Conservation (phyloP, 768 basidiomycete genomes). For the Russula virescens region DNA sequence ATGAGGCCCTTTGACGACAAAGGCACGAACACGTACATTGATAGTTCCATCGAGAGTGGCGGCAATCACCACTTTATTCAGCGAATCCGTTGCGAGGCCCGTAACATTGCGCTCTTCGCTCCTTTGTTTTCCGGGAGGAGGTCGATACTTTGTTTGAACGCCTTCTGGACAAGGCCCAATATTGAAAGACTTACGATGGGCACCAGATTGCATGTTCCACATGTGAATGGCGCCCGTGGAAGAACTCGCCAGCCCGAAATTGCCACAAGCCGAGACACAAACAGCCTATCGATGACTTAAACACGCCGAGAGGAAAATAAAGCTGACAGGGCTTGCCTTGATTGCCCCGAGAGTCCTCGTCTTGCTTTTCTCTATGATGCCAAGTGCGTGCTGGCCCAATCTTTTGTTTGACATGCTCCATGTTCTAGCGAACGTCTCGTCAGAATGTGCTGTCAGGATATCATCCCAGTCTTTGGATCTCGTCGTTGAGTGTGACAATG, state of each 20-base stretch:
- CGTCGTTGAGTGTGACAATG: slow-evolving; percentile 71
- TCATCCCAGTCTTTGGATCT: slow-evolving; percentile 98
- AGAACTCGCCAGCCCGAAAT: slow-evolving; percentile 84
- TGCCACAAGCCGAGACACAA: slow-evolving; percentile 90
- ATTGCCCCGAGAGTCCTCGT: slow-evolving; percentile 55
- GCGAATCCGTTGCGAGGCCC: slow-evolving; percentile 77
- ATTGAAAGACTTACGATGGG: slow-evolving; percentile 70
- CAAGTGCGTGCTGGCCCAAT: slow-evolving; percentile 69
- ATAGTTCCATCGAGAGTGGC: slow-evolving; percentile 85
- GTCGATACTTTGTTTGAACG: slow-evolving; percentile 37
- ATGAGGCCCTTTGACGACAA: neutral
- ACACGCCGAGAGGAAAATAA: neutral
- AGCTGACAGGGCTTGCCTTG: slow-evolving; percentile 45
- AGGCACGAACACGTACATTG: slow-evolving; percentile 51
- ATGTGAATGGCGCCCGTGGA: slow-evolving; percentile 75
- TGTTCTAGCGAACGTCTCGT: slow-evolving; percentile 76
- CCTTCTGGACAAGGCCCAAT: slow-evolving; percentile 60
- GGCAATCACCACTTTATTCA: slow-evolving; percentile 78
- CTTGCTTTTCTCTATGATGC: slow-evolving; percentile 46
- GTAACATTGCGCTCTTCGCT: slow-evolving; percentile 55
- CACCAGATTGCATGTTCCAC: slow-evolving; percentile 98
- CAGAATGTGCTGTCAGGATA: slow-evolving; percentile 82
- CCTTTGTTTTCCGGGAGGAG: slow-evolving; percentile 37
- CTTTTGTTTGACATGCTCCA: slow-evolving; percentile 85
- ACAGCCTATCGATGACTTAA: slow-evolving; percentile 48